These are phyloP conservation scores for Panicum hallii DNA, from an alignment of 202 grass and related monocot genomes.

Conservation along the genomic window DNA sequence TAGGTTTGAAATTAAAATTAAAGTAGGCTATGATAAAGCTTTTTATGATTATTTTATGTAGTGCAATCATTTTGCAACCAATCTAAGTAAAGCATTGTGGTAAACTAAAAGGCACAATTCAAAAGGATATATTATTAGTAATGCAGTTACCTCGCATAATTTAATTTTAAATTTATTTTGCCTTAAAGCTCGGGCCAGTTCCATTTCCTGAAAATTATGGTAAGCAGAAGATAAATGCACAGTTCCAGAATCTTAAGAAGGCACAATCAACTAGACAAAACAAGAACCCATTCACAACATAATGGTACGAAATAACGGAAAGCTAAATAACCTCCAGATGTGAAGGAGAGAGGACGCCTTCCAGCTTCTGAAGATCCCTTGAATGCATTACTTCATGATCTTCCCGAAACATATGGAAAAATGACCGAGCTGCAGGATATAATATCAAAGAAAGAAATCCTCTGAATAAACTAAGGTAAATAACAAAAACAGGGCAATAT, in stretches of 20 bases:
- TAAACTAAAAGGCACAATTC: slow-evolving; percentile 19
- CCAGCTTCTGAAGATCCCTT: slow-evolving; percentile 91
- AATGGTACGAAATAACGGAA: neutral
- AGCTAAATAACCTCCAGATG: slow-evolving; percentile 81
- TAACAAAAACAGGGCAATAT: slow-evolving; percentile 21
- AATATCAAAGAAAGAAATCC: slow-evolving; percentile 10
- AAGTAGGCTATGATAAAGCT: neutral
- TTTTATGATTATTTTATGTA: slow-evolving; percentile 15
- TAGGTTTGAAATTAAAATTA: neutral
- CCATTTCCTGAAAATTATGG: slow-evolving; percentile 80
- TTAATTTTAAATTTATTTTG: slow-evolving; percentile 95
- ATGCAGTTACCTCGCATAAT: slow-evolving; percentile 74
- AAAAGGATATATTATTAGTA: slow-evolving; percentile 28
- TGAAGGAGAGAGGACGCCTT: slow-evolving; percentile 92
- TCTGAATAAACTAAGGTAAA: slow-evolving; percentile 25
- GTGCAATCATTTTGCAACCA: neutral
- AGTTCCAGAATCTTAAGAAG: slow-evolving; percentile 23
- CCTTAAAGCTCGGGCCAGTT: slow-evolving; percentile 79
- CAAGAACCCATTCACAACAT: slow-evolving; percentile 5
- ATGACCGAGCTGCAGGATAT: slow-evolving; percentile 68
- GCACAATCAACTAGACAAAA: slow-evolving; percentile 41
- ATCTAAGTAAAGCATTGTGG: neutral
- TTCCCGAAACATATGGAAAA: slow-evolving; percentile 89
- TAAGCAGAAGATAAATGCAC: slow-evolving; percentile 24
- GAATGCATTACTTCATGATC: slow-evolving; percentile 95